phyloP scores from a whole-genome alignment of 495 filamentous ascomycete species.

The Lasiosphaeriaceae sp. region DNA sequence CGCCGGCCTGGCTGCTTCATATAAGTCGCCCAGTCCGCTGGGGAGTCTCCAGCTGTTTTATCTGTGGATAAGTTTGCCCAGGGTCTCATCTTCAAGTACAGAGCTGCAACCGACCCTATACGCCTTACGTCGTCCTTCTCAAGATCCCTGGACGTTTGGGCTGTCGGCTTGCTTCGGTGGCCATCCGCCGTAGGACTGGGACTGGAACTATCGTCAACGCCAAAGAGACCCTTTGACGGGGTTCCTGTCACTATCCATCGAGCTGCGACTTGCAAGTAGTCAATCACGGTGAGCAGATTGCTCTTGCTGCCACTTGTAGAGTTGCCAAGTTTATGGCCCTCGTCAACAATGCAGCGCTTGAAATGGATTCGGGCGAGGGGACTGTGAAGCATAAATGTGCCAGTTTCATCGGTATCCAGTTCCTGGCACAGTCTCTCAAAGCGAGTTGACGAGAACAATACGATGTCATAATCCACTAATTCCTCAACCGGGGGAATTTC shows the following conservation, averaged over 20 bases:
- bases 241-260: slow-evolving; percentile 92
- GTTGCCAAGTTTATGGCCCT: slow-evolving; percentile 78
- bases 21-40: slow-evolving; percentile 67
- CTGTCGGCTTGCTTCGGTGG: not conserved
- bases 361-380: slow-evolving; percentile 71
- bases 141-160: slow-evolving; percentile 33
- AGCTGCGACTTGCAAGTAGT: slow-evolving; percentile 64
- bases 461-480: slow-evolving; percentile 68
- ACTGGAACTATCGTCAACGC: slow-evolving; percentile 40
- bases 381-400: slow-evolving; percentile 9
- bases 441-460: slow-evolving; percentile 70
- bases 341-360: slow-evolving; percentile 84
- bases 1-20: slow-evolving; percentile 59
- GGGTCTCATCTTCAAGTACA: slow-evolving; percentile 72
- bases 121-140: slow-evolving; percentile 70
- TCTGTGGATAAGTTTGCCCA: slow-evolving; percentile 54
- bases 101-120: slow-evolving; percentile 64
- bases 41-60: slow-evolving; percentile 24
- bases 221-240: slow-evolving; percentile 75
- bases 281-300: slow-evolving; percentile 63
- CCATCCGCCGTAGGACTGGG: not conserved
- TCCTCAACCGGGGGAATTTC: slow-evolving; percentile 51
- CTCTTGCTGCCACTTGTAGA: slow-evolving; percentile 51
- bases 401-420: slow-evolving; percentile 44
- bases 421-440: slow-evolving; percentile 55